phyloP scores from a whole-genome alignment of 2,329 filamentous ascomycete genomes.

The Cryoendolithus antarcticus region DNA sequence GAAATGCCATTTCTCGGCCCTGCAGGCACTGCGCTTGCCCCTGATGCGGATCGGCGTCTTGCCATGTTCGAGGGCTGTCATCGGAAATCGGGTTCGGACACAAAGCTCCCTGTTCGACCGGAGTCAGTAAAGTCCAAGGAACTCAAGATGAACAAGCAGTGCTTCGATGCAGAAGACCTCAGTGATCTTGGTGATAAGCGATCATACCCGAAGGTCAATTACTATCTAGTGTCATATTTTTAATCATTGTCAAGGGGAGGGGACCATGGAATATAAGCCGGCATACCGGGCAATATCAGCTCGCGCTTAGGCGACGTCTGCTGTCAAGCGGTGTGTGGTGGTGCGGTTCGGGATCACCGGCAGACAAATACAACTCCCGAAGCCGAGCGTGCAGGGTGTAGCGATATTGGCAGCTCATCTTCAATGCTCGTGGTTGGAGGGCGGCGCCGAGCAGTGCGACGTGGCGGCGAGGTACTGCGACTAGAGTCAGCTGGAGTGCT shows the following conservation, averaged over 20 bases:
- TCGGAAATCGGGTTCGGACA: too few relatives aligned
- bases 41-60: constrained; percentile 22
- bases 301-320: too few relatives aligned
- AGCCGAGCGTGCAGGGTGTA: too few relatives aligned
- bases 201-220: constrained; percentile 26
- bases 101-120: too few relatives aligned
- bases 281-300: constrained; percentile 1
- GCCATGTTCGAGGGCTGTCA: background rate
- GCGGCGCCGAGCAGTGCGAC: background rate
- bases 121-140: too few relatives aligned
- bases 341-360: too few relatives aligned
- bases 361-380: too few relatives aligned
- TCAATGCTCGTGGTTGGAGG: background rate
- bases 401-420: too few relatives aligned
- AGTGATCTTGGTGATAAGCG: constrained; percentile 29
- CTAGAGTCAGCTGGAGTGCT: constrained; percentile 1
- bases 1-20: constrained; percentile 17
- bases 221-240: constrained; percentile 15
- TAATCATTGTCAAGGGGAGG: constrained; percentile 8
- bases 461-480: background rate
- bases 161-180: constrained; percentile 12
- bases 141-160: background rate
- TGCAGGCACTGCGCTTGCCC: constrained; percentile 17
- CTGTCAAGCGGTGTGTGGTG: too few relatives aligned
- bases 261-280: background rate